Conservation (phyloP, 129 eudicot species). For the Glebionis coronaria region DNA sequence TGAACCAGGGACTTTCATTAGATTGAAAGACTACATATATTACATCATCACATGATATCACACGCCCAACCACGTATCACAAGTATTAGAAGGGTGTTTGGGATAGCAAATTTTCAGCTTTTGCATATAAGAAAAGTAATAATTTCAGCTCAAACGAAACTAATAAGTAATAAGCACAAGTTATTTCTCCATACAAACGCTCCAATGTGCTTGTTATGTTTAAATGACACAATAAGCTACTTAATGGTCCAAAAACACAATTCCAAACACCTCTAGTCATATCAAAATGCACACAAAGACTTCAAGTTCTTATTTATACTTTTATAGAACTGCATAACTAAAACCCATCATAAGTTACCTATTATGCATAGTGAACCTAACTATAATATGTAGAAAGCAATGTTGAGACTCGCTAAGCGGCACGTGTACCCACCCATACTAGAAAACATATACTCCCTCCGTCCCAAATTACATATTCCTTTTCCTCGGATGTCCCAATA, state of each 20-base stretch:
- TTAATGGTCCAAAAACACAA: not conserved
- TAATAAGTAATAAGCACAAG: not conserved
- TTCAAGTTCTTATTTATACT: no score
- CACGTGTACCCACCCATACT: no score
- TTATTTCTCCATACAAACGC: not conserved
- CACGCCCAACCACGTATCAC: not conserved
- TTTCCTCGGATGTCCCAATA: no score
- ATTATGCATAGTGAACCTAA: no score
- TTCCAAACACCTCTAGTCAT: not conserved
- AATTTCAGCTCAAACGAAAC: no score
- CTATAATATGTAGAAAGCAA: not conserved
- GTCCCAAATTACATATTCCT: no score
- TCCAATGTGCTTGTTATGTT: not conserved
- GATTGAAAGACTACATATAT: no score
- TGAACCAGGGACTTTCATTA: no score
- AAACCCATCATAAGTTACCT: not conserved
- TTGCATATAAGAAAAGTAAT: not conserved
- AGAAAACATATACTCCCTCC: not conserved
- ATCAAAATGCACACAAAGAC: constrained; percentile 1
- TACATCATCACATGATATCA: no score
- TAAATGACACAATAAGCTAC: not conserved
- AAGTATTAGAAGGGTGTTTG: not conserved
- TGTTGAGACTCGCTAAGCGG: no score
- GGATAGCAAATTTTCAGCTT: not conserved
- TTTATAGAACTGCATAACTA: not conserved